Base-by-base conservation (phyloP, 2,329 filamentous ascomycete genomes). In the Colletotrichum australisinense region DNA sequence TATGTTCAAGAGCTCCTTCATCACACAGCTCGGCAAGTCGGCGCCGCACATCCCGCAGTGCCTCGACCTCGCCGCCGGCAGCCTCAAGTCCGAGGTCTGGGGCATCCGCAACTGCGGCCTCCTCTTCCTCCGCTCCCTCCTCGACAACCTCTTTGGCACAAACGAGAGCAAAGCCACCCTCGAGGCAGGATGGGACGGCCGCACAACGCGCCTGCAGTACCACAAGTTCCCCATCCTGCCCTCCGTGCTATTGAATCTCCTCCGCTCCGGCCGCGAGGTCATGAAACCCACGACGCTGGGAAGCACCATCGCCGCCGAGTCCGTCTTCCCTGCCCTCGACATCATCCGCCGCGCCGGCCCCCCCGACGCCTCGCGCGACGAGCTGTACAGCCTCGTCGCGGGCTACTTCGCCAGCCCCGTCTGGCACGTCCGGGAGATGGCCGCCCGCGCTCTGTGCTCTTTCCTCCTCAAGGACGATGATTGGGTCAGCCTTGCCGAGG, bases 41-140 rank as follows among this genome's bases (percentile, higher is more conserved):
- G 94, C 97, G 78, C 86, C 86, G 0, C 93, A 95, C 77, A 87
- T 98, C 8, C 91, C 93, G 9, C 86, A 90, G 35, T 93, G 93
- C 42, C 86, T 99, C 4, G 89, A 92, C 74, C 87, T 98, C n/a
- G 95, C 95, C 1, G 94, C 94, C 12, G 89, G 89, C 72, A 94
- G 93, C 64, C 87, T 99, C 19, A 93, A 91, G 57, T 97, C 94
- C 0, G 89, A 93, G 72, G 91, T 97, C 26, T 99, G 97, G 97
- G 94, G 95, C 0, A 95, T 99, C 69, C 92, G 95, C 1, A 99
- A 99, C 81, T 98, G 95, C 76, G 95, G 95, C 2, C 84, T 98
- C 42, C 93, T 98, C 84, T 90, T 99, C 7, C 92, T 98, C 76
- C 91, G 96, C 67, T 94, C 95, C 74, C 86, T 98, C 5, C 93